These are phyloP conservation scores for Amanita brunnescens DNA, from an alignment of 768 basidiomycete genomes.

Conservation along the genomic window DNA sequence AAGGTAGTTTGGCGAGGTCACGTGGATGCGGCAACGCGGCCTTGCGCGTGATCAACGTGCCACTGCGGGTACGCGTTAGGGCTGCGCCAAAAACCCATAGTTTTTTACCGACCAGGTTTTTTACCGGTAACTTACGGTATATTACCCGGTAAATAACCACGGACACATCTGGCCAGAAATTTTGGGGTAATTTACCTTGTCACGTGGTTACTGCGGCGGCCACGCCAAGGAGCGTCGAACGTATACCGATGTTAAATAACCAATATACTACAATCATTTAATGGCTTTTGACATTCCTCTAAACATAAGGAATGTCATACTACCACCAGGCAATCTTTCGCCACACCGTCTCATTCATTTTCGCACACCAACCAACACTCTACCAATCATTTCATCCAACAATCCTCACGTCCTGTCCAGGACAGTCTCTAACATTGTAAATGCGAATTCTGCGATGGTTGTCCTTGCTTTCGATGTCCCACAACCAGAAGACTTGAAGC, in stretches of 20 bases:
- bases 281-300: background rate
- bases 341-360: background rate
- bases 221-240: no score
- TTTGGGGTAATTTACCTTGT: background rate
- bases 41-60: no score
- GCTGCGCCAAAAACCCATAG: background rate
- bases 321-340: background rate
- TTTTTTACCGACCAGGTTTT: background rate
- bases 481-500: background rate
- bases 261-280: background rate
- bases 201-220: background rate
- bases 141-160: background rate
- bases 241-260: background rate
- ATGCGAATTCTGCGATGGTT: background rate
- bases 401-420: background rate
- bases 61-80: slow-evolving; percentile 1
- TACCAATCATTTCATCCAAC: background rate
- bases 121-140: background rate
- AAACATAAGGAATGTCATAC: background rate
- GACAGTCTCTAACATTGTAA: background rate
- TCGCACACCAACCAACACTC: background rate
- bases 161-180: background rate
- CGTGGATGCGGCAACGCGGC: no score
- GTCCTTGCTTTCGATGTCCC: background rate
- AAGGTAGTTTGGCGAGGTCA: no score